These are phyloP conservation scores for Zasmidium angulare DNA, from an alignment of 2,329 filamentous ascomycete genomes.

Conservation along the genomic window DNA sequence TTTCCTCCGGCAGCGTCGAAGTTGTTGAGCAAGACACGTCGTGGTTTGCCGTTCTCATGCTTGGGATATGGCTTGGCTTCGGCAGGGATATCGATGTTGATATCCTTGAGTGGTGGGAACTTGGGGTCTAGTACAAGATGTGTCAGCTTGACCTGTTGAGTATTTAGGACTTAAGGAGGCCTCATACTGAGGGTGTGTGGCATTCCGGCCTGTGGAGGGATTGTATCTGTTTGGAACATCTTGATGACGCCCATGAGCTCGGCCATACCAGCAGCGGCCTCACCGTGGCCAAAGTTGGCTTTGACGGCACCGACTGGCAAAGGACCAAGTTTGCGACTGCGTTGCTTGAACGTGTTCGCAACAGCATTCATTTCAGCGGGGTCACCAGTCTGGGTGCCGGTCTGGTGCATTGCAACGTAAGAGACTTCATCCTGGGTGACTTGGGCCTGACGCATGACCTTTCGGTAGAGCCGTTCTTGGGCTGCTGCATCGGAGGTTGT, in stretches of 20 bases:
- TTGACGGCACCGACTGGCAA: slow-evolving; percentile 28
- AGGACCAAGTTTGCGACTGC: slow-evolving; percentile 7
- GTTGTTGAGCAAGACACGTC: slow-evolving; percentile 60
- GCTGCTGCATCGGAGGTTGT: too few species aligned
- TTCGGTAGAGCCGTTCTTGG: too few species aligned
- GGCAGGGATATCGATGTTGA: slow-evolving; percentile 2
- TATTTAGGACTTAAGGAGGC: slow-evolving; percentile 5
- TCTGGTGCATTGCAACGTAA: slow-evolving; percentile 17
- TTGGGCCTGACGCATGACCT: too few species aligned
- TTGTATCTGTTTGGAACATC: slow-evolving; percentile 63
- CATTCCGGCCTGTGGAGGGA: slow-evolving; percentile 44
- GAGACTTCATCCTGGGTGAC: too few species aligned
- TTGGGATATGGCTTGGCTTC: not conserved
- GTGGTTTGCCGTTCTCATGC: slow-evolving; percentile 13
- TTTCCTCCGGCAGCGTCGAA: slow-evolving; percentile 72
- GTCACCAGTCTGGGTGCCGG: slow-evolving; percentile 14
- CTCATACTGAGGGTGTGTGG: slow-evolving; percentile 11
- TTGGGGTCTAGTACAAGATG: too few species aligned
- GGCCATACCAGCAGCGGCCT: slow-evolving; percentile 36
- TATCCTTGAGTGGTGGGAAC: too few species aligned
- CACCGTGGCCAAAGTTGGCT: slow-evolving; percentile 30
- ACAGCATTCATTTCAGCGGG: slow-evolving; percentile 16
- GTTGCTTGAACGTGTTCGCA: not conserved
- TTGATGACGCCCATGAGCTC: slow-evolving; percentile 52
- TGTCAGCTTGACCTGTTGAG: too few species aligned